A percentile compares a stretch with the other conserved stretches of the same genome.
Conservation (phyloP, 257 asterid species). For the Linaria vulgaris region DNA sequence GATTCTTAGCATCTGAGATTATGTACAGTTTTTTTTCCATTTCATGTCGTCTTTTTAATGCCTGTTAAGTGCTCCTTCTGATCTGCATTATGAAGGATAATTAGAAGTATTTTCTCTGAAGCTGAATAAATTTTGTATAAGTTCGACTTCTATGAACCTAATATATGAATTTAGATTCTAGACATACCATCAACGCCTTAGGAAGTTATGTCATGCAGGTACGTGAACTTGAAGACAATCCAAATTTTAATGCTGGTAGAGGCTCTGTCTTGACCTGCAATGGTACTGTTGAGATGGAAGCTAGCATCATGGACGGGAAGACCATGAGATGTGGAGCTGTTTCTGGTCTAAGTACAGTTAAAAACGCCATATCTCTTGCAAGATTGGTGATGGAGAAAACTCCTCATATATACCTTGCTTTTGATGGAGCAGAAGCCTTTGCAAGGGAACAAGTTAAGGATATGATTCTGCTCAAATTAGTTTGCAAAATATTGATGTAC, state of each 20-base stretch:
- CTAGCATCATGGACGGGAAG: constrained; percentile 89
- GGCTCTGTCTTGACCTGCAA: constrained; percentile 79
- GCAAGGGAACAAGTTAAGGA: constrained; percentile 78
- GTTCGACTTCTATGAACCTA: no score
- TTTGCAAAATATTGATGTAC: no score
- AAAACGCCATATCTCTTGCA: constrained; percentile 79
- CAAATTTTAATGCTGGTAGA: constrained; percentile 80
- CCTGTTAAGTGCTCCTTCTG: no score
- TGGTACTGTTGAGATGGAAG: constrained; percentile 97
- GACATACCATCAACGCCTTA: no score
- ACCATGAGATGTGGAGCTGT: constrained; percentile 91
- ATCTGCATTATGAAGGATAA: no score
- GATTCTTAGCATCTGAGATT: no score
- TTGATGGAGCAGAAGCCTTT: constrained; percentile 90
- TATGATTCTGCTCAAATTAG: constrained; percentile 5
- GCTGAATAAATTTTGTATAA: no score
- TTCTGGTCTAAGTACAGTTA: constrained; percentile 78
- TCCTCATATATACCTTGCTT: constrained; percentile 87
- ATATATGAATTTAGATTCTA: no score
- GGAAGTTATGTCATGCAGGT: constrained; percentile 43
- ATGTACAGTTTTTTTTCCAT: no score
- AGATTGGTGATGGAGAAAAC: constrained; percentile 96
- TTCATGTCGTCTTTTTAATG: no score
- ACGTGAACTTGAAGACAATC: constrained; percentile 75
- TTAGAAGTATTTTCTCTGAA: no score